Evolutionary conservation across 352 stramenopile species (phyloP).

Genomic region (Hyaloperonospora arabidopsidis): DNA sequence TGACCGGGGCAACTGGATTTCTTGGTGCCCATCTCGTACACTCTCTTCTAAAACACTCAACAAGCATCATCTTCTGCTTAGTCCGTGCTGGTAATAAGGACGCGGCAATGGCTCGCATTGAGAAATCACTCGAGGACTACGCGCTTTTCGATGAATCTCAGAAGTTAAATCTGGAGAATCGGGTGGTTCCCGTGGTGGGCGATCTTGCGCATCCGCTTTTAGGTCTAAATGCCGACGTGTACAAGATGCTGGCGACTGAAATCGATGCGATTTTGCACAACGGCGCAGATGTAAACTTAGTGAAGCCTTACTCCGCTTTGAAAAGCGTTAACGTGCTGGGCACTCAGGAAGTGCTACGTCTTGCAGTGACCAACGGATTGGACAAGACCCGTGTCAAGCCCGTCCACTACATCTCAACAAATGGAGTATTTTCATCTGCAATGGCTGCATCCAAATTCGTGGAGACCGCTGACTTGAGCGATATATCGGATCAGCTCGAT

Average conservation of each 20-base stretch:
- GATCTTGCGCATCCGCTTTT: conserved; percentile 80
- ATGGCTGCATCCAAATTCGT: conserved; percentile 25
- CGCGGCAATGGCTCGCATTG: conserved; percentile 44
- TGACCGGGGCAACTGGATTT: conserved; percentile 89
- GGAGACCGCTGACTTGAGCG: conserved; percentile 49
- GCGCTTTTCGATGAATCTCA: conserved; percentile 41
- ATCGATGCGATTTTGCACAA: conserved; percentile 89
- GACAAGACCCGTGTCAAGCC: conserved; percentile 73
- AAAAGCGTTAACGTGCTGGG: conserved; percentile 86
- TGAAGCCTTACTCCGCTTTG: conserved; percentile 83
- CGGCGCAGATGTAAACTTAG: conserved; percentile 88
- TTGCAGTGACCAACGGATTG: conserved; percentile 74
- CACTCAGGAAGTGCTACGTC: conserved; percentile 83
- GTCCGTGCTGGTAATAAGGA: conserved; percentile 55
- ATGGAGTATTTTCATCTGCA: conserved; percentile 55
- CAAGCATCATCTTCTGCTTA: conserved; percentile 76
- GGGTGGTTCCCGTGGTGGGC: conserved; percentile 53
- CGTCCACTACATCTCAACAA: conserved; percentile 88
- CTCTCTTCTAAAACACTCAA: conserved; percentile 62
- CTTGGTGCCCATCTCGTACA: conserved; percentile 82
- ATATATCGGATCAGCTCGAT: conserved; percentile 52
- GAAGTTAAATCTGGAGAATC: conserved; percentile 60
- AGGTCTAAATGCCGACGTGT: conserved; percentile 69
- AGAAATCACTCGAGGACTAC: conserved; percentile 49
- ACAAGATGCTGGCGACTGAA: conserved; percentile 82